These are phyloP conservation scores for Austroboletus novae-zelandiae DNA, from an alignment of 1,284 basidiomycete genomes.

Conservation along the genomic window DNA sequence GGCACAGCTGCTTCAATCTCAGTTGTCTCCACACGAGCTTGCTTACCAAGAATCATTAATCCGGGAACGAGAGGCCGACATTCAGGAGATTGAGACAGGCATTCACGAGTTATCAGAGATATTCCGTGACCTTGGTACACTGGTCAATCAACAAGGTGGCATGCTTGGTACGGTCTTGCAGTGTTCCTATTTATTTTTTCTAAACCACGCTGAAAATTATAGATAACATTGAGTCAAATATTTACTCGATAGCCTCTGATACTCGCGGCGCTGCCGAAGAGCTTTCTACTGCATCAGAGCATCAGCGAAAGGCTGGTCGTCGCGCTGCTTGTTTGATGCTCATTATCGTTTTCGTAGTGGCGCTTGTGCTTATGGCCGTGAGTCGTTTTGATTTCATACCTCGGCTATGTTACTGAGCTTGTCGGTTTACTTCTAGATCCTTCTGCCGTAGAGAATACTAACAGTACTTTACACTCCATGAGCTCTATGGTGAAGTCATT, in stretches of 20 bases:
- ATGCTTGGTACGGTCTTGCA: conserved; percentile 76
- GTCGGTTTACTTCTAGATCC: conserved; percentile 11
- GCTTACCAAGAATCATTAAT: conserved; percentile 97
- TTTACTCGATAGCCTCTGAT: conserved; percentile 83
- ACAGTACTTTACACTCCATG: not conserved
- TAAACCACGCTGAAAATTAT: conserved; percentile 1
- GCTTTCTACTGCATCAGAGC: conserved; percentile 86
- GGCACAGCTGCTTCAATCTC: conserved; percentile 67
- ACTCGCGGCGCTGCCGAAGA: conserved; percentile 86
- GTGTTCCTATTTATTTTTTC: not conserved
- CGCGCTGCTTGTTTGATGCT: conserved; percentile 89
- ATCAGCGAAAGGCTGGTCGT: conserved; percentile 92
- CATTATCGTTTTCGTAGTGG: conserved; percentile 82
- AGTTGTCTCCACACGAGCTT: conserved; percentile 86
- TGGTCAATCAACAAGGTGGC: conserved; percentile 92
- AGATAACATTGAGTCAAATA: conserved; percentile 98
- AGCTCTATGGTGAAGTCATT: conserved; percentile 8
- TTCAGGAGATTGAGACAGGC: conserved; percentile 94
- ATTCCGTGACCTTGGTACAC: conserved; percentile 93
- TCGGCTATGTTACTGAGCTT: not conserved
- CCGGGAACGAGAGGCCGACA: conserved; percentile 92
- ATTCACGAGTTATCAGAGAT: conserved; percentile 98
- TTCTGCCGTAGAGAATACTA: conserved; percentile 22
- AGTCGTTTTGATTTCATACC: conserved; percentile 14
- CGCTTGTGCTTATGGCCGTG: conserved; percentile 91